phyloP scores from a whole-genome alignment of 495 filamentous ascomycete genomes.

The Evansstolkia leycettana region DNA sequence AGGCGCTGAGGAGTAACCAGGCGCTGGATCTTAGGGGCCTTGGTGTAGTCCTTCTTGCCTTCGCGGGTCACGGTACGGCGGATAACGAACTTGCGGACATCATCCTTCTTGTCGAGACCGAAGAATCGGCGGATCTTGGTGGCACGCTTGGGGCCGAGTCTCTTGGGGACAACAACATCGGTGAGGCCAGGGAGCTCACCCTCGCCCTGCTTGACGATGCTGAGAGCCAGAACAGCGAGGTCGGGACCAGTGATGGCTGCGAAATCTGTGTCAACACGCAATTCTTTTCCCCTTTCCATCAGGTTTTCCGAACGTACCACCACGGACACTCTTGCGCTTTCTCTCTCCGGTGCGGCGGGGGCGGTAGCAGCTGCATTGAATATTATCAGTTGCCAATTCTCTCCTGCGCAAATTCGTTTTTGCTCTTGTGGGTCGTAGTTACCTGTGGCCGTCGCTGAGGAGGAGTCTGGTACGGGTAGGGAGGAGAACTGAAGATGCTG shows the following conservation, averaged over 20 bases:
- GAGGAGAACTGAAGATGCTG: slow-evolving; percentile 48
- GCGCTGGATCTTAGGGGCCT: slow-evolving; percentile 98
- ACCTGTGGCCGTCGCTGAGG: slow-evolving; percentile 62
- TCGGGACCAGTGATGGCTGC: slow-evolving; percentile 81
- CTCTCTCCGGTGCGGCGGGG: slow-evolving; percentile 94
- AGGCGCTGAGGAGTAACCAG: slow-evolving; percentile 98
- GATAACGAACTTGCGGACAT: slow-evolving; percentile 99
- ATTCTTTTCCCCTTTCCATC: background rate
- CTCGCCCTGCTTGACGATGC: slow-evolving; percentile 96
- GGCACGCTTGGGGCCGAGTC: slow-evolving; percentile 95
- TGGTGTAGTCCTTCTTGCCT: slow-evolving; percentile 96
- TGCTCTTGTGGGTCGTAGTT: background rate
- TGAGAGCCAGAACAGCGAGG: slow-evolving; percentile 81
- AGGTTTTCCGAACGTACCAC: slow-evolving; percentile 39
- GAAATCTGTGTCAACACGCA: slow-evolving; percentile 6
- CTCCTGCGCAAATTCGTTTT: background rate
- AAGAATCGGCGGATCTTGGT: slow-evolving; percentile 99
- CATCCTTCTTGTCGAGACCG: slow-evolving; percentile 97
- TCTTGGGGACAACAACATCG: slow-evolving; percentile 94
- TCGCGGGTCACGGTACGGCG: slow-evolving; percentile 96
- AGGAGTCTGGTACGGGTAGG: slow-evolving; percentile 95
- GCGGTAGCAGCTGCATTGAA: slow-evolving; percentile 81
- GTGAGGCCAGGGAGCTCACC: slow-evolving; percentile 86
- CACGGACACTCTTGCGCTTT: slow-evolving; percentile 96
- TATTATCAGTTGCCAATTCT: background rate